Evolutionary conservation across 352 stramenopile genomes (phyloP).

Genomic region (Phytophthora cryptogea): DNA sequence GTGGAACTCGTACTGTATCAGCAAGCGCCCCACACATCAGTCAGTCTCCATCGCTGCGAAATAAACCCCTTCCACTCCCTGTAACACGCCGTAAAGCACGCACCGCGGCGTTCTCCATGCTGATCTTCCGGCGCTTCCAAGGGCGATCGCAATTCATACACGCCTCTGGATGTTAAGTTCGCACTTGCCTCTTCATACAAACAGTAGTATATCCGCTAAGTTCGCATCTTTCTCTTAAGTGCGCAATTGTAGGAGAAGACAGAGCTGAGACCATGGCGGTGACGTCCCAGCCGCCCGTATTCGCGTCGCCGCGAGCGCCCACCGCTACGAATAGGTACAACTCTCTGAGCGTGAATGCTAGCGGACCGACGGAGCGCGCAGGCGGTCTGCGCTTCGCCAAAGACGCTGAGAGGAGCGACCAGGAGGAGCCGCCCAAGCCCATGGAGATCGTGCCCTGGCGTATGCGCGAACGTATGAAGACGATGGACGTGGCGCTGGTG

Average conservation of each 20-base stretch:
- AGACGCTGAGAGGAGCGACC: constrained; percentile 39
- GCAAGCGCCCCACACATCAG: background rate
- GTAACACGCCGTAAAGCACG: constrained; percentile 10
- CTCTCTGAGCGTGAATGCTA: constrained; percentile 11
- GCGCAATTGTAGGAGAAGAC: background rate
- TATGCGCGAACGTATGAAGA: constrained; percentile 90
- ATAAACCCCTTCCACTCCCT: background rate
- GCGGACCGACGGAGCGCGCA: constrained; percentile 26
- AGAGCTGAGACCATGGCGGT: constrained; percentile 27
- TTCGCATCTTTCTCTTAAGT: background rate
- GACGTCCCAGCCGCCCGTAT: constrained; percentile 30
- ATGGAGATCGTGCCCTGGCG: constrained; percentile 79
- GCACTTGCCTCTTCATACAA: background rate
- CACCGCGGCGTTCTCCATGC: constrained; percentile 65
- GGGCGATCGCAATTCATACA: constrained; percentile 38
- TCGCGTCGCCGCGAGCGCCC: constrained; percentile 23
- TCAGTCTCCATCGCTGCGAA: background rate
- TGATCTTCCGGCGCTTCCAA: constrained; percentile 45
- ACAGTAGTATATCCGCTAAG: background rate
- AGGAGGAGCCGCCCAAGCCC: constrained; percentile 20
- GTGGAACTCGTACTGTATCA: constrained; percentile 77
- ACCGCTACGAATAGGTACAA: constrained; percentile 17
- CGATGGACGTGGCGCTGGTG: constrained; percentile 95
- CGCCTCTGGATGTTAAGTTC: constrained; percentile 14
- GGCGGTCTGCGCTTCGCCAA: constrained; percentile 72